These are phyloP conservation scores for Artemisia argyi DNA, from an alignment of 129 eudicot genomes.

Conservation along the genomic window DNA sequence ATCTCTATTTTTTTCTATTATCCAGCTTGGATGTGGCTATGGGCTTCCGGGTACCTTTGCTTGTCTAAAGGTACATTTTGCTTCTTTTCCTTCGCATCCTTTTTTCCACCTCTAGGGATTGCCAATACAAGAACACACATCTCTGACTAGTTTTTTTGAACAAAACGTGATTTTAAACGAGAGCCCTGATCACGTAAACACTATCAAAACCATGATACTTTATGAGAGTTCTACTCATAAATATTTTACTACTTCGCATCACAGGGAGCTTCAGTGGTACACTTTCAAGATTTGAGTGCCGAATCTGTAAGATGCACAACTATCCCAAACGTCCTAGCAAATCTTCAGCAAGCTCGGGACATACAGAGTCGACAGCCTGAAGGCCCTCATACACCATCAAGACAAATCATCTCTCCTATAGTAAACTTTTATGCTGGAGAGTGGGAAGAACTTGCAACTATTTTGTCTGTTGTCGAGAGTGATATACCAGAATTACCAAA, in stretches of 20 bases:
- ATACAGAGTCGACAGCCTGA: slow-evolving; percentile 66
- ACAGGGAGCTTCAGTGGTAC: slow-evolving; percentile 78
- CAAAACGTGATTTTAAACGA: slow-evolving; percentile 1
- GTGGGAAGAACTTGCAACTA: slow-evolving; percentile 74
- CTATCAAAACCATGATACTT: not conserved
- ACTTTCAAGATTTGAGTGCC: slow-evolving; percentile 70
- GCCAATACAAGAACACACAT: not conserved
- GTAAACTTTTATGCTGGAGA: slow-evolving; percentile 78
- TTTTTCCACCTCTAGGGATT: not conserved
- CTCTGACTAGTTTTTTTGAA: not conserved
- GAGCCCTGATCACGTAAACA: not conserved
- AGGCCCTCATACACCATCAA: slow-evolving; percentile 66
- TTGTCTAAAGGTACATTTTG: slow-evolving; percentile 59
- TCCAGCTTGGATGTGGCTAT: slow-evolving; percentile 65
- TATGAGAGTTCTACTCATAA: not conserved
- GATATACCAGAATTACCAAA: slow-evolving; percentile 55
- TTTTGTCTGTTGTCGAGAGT: slow-evolving; percentile 47
- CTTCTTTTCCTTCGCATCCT: not conserved
- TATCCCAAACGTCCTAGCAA: slow-evolving; percentile 70
- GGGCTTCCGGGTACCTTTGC: slow-evolving; percentile 83
- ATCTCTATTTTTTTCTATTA: slow-evolving; percentile 3
- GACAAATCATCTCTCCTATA: slow-evolving; percentile 51
- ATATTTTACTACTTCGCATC: not conserved
- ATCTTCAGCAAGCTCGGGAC: slow-evolving; percentile 72
- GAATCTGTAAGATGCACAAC: slow-evolving; percentile 75